Base-by-base conservation (phyloP, 2,329 filamentous ascomycete species). In the Amesomyces nigricolor region DNA sequence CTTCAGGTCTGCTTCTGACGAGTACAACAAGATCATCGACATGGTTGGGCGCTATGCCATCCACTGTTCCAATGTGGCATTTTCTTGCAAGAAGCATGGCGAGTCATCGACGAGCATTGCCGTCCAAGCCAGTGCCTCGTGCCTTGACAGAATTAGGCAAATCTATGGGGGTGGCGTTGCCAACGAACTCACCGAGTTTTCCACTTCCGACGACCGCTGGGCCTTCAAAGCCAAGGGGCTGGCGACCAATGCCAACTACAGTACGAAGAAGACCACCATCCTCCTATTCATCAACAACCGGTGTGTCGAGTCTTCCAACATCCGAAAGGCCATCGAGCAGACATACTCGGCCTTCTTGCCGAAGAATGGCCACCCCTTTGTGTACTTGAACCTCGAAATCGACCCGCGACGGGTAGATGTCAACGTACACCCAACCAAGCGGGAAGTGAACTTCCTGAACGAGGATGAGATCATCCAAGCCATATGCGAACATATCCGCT, bases 1-100 rank as follows among this genome's bases (percentile, higher is more conserved):
- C 10, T 99, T 99, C 66, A 84, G 94, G 40, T 97, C 92, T 13
- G 75, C 88, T 16, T 89, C 91, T 38, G 94, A 99, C 67, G 95
- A 99, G 69, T 97, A 95, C 74, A 91, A 95, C 66, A 99, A 97
- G 73, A 96, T 99, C 54, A 85, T 97, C 26, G 94, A 99, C 68
- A 84, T 96, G 68, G 88, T 97, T 8, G 91, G 94, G 13, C 85
- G 89, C 43, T 97, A 99, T 72, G 89, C 94, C 29, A 82, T 99
- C 9, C 94, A 99, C 70, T 96, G 92, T 68, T 76, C 82, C 53
- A 85, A 88, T n/a, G 91, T 99, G 11, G 88, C 88, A 1, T 97
- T 99, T 69, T 92, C 91, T 3, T 97, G 94, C 75, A 96, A 96
- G 70, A 99, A 97, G 71, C 86, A 94, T 62, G 92, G 92, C 53